These are phyloP conservation scores for Septoria linicola DNA, from an alignment of 2,329 filamentous ascomycete genomes.

Conservation along the genomic window DNA sequence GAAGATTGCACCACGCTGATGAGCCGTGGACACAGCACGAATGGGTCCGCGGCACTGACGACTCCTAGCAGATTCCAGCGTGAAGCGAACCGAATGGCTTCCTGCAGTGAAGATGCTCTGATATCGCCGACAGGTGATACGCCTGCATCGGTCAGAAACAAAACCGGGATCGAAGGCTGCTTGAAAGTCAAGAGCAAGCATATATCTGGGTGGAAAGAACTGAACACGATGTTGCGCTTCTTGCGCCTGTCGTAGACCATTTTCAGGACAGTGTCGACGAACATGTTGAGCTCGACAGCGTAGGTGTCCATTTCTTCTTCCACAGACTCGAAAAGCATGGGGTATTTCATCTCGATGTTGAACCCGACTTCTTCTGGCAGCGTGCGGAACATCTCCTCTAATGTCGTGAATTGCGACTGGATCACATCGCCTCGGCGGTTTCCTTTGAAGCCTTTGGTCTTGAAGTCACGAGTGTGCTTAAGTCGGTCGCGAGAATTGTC, in stretches of 20 bases:
- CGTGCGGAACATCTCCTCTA: conserved; percentile 88
- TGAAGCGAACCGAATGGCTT: conserved; percentile 90
- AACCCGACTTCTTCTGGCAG: conserved; percentile 83
- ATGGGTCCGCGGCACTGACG: conserved; percentile 81
- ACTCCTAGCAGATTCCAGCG: conserved; percentile 94
- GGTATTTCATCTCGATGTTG: conserved; percentile 99
- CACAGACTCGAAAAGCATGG: conserved; percentile 93
- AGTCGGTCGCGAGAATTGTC: conserved; percentile 61
- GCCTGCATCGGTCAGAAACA: conserved; percentile 91
- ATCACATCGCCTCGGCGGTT: conserved; percentile 94
- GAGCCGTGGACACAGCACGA: conserved; percentile 83
- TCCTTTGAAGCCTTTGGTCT: conserved; percentile 90
- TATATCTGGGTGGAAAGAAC: conserved; percentile 95
- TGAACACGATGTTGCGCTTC: conserved; percentile 91
- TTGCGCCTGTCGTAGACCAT: conserved; percentile 85
- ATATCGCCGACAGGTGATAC: conserved; percentile 81
- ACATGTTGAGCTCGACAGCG: conserved; percentile 91
- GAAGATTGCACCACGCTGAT: conserved; percentile 93
- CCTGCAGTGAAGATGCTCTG: conserved; percentile 84
- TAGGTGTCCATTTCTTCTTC: conserved; percentile 97
- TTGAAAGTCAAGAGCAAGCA: conserved; percentile 94
- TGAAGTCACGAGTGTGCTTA: conserved; percentile 96
- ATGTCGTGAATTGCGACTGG: conserved; percentile 89
- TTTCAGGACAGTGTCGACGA: conserved; percentile 86
- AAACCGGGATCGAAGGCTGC: conserved; percentile 90